Conservation (phyloP, 2,329 filamentous ascomycete species). For the Aureobasidium sp. region DNA sequence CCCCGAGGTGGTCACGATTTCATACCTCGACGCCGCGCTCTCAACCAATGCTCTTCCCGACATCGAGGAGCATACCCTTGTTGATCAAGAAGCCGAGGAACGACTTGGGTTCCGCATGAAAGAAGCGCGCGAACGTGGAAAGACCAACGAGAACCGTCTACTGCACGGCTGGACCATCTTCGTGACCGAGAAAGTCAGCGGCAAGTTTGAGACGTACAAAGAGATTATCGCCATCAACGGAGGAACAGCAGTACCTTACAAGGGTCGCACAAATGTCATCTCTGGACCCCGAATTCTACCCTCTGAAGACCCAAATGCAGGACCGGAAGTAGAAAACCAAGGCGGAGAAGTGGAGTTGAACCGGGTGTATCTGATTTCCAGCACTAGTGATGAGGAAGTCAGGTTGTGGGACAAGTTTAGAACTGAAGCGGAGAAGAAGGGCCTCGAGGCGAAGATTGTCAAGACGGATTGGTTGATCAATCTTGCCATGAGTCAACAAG, state of each 20-base stretch:
- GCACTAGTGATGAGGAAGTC: conserved; percentile 56
- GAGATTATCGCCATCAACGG: conserved; percentile 84
- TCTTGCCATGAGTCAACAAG: conserved; percentile 78
- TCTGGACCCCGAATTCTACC: conserved; percentile 33
- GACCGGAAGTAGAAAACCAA: conserved; percentile 40
- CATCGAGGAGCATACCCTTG: conserved; percentile 57
- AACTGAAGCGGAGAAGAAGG: conserved; percentile 66
- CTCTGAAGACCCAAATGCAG: conserved; percentile 52
- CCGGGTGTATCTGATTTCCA: conserved; percentile 70
- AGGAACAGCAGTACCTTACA: conserved; percentile 70
- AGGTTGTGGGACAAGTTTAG: conserved; percentile 73
- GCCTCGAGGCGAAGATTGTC: conserved; percentile 75
- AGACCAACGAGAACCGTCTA: conserved; percentile 66
- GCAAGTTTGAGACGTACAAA: conserved; percentile 76
- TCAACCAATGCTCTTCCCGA: conserved; percentile 55
- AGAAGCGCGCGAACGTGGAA: conserved; percentile 61
- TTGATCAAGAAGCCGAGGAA: conserved; percentile 65
- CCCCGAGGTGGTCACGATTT: conserved; percentile 65
- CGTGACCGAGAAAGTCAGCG: conserved; percentile 70
- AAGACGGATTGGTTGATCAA: conserved; percentile 83
- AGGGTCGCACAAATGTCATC: conserved; percentile 55
- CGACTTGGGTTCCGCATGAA: conserved; percentile 61
- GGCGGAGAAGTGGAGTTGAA: conserved; percentile 51
- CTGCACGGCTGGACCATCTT: conserved; percentile 72
- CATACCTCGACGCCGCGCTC: conserved; percentile 71